These are phyloP conservation scores for Sphaerobolus stellatus DNA, from an alignment of 1,284 basidiomycete genomes.

Conservation along the genomic window DNA sequence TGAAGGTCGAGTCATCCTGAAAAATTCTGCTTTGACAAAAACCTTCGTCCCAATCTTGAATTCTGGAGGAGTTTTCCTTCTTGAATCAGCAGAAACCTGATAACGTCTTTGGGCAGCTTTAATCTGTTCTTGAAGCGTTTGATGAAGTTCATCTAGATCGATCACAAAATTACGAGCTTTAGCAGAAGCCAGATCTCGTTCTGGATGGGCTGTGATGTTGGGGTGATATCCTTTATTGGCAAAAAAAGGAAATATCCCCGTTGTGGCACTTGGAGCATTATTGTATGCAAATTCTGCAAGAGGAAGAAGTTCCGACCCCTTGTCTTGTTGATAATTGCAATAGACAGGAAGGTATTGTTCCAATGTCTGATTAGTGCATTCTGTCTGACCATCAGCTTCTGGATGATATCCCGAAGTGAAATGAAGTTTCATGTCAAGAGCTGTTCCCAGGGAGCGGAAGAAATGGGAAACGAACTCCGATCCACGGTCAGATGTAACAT, in stretches of 20 bases:
- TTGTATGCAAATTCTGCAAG: slow-evolving; percentile 43
- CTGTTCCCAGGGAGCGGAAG: not conserved
- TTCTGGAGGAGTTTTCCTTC: not conserved
- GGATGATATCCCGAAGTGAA: slow-evolving; percentile 34
- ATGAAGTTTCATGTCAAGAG: not conserved
- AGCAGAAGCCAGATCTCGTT: slow-evolving; percentile 27
- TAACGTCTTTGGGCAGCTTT: slow-evolving; percentile 39
- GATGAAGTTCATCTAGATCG: slow-evolving; percentile 13
- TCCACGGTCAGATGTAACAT: slow-evolving; percentile 32
- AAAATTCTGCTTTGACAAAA: slow-evolving; percentile 11
- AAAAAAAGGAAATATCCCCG: slow-evolving; percentile 39
- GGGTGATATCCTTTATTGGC: slow-evolving; percentile 40
- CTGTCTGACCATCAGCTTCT: slow-evolving; percentile 16
- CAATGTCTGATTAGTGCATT: slow-evolving; percentile 39
- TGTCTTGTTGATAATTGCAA: slow-evolving; percentile 24
- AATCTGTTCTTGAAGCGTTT: slow-evolving; percentile 19
- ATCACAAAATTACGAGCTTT: slow-evolving; percentile 23
- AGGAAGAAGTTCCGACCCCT: slow-evolving; percentile 33
- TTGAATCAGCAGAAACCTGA: not conserved
- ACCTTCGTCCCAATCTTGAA: not conserved
- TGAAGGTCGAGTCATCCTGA: slow-evolving; percentile 15
- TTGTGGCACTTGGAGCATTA: not conserved
- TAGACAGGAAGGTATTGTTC: slow-evolving; percentile 41
- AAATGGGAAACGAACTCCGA: slow-evolving; percentile 25
- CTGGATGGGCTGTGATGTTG: slow-evolving; percentile 24